Base-by-base conservation (phyloP, 2,329 filamentous ascomycete species). In the Talaromyces sp. region DNA sequence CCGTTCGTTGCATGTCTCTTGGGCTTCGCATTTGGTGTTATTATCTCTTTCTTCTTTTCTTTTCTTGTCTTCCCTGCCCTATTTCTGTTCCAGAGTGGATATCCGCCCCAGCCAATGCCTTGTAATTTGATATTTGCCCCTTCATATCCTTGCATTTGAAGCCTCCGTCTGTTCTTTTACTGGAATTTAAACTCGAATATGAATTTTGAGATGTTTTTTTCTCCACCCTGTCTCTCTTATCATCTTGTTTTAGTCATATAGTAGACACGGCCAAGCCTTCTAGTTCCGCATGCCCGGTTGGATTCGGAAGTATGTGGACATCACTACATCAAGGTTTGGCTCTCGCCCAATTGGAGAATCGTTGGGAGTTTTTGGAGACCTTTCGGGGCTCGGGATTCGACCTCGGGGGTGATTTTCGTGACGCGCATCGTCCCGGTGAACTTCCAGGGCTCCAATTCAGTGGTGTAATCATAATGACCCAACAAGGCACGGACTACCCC, bases 131-230 rank as follows among this genome's bases (percentile, higher is more conserved):
- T 35, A 45, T 51, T 19, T 56, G 44, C 51, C 37, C n/a, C 41
- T 59, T 55, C 60, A 62, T 45, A 37, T 36, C 35, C 46, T 47
- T 55, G 52, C 52, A 55, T 55, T 51, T 60, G 61, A 51, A 63
- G 61, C 61, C 61, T 47, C 45, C 37, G 44, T 46, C 33, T 46
- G 24, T 46, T 46, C 45, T 45, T 39, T 46, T 20, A 39, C 32
- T 32, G 20, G 10, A 32, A 37, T 41, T 47, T 48, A 30, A 49
- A 36, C 20, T 20, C 32, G 24, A 46, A 39, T 49, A 14, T 35
- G 43, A 36, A 46, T 46, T 16, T 3, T 11, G 16, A 19, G n/a
- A 16, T n/a, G n/a, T 7, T 36, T 17, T n/a, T 3, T 8, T 36
- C 33, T n/a, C n/a, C n/a, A n/a, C n/a, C n/a, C n/a, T n/a, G n/a